Evolutionary conservation across 257 asterid species (phyloP).

Genomic region (Przewalskia tangutica): DNA sequence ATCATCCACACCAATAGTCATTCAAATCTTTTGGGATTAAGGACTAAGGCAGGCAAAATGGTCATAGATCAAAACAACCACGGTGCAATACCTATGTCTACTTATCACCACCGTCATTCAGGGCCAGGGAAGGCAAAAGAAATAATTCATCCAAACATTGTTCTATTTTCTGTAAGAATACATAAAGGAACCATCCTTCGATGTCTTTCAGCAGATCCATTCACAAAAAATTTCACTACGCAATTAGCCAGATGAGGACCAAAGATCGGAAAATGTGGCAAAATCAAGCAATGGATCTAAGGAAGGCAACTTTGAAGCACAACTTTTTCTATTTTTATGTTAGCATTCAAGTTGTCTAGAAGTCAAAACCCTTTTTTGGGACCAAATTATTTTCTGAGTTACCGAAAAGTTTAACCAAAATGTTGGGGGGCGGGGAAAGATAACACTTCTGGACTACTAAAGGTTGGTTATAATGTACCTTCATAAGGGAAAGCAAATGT

Average conservation of each 20-base stretch:
- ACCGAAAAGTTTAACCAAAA: not conserved
- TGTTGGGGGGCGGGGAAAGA: not conserved
- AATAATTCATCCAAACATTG: too few relatives aligned
- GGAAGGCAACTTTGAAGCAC: not conserved
- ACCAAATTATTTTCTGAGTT: not conserved
- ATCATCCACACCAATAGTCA: not conserved
- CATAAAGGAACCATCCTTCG: not conserved
- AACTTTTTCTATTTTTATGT: not conserved
- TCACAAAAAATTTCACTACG: not conserved
- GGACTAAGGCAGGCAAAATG: not conserved
- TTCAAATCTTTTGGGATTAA: not conserved
- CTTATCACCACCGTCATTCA: not conserved
- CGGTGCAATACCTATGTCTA: not conserved
- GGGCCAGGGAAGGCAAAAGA: not conserved
- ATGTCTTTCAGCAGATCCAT: not conserved
- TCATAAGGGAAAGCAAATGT: constrained; percentile 67
- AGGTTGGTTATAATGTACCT: constrained; percentile 38
- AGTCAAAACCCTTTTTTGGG: not conserved
- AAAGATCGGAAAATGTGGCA: not conserved
- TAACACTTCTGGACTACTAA: not conserved
- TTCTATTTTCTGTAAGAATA: not conserved
- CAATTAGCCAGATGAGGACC: not conserved
- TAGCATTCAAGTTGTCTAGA: not conserved
- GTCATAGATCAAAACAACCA: not conserved
- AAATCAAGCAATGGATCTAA: not conserved